Evolutionary conservation across 148 eudicot genomes (phyloP).

Genomic region (Simmondsia chinensis): DNA sequence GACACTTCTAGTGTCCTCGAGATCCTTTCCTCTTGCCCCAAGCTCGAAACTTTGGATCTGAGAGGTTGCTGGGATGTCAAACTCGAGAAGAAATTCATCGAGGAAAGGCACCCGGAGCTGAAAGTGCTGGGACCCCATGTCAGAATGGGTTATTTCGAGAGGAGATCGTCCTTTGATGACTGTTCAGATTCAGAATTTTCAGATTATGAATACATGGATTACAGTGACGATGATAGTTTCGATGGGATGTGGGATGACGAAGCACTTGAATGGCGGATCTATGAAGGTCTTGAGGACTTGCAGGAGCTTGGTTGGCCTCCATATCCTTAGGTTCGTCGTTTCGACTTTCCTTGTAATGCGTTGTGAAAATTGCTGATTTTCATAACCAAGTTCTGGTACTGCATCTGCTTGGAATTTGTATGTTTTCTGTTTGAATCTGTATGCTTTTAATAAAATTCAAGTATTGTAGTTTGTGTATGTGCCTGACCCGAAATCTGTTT

Average conservation of each 20-base stretch:
- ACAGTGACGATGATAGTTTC: too few relatives aligned
- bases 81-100: slow-evolving; percentile 36
- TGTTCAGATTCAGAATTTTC: slow-evolving; percentile 52
- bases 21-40: slow-evolving; percentile 37
- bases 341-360: too few relatives aligned
- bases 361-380: not conserved
- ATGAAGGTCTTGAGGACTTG: slow-evolving; percentile 7
- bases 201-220: too few relatives aligned
- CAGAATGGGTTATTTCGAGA: slow-evolving; percentile 33
- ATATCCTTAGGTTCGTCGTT: slow-evolving; percentile 4
- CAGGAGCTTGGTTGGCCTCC: slow-evolving; percentile 11
- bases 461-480: too few relatives aligned
- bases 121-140: slow-evolving; percentile 55
- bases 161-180: slow-evolving; percentile 17
- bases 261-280: slow-evolving; percentile 9
- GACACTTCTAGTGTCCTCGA: slow-evolving; percentile 35
- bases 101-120: slow-evolving; percentile 37
- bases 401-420: not conserved
- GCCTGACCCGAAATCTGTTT: too few relatives aligned
- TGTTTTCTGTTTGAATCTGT: not conserved
- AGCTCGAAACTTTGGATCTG: slow-evolving; percentile 54
- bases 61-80: slow-evolving; percentile 74
- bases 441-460: too few relatives aligned
- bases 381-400: not conserved
- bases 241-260: slow-evolving; percentile 6